phyloP scores from a whole-genome alignment of 306 rosid species.

The Ormosia emarginata region DNA sequence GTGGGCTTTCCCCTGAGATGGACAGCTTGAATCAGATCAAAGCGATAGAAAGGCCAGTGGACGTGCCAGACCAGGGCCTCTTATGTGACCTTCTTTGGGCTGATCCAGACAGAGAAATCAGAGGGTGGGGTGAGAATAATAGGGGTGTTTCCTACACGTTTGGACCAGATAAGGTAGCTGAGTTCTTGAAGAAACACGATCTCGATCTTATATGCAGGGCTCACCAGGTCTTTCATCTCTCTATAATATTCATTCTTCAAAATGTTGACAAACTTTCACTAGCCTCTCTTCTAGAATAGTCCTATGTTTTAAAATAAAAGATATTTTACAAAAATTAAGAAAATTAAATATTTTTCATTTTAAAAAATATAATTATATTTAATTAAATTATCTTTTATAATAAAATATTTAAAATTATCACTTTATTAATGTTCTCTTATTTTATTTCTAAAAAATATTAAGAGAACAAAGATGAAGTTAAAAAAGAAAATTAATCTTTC shows the following conservation, averaged over 20 bases:
- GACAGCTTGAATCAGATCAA: slow-evolving; percentile 53
- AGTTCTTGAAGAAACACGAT: slow-evolving; percentile 77
- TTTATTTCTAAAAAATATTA: too few species aligned
- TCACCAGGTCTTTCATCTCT: slow-evolving; percentile 52
- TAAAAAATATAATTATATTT: too few species aligned
- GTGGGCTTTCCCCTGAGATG: slow-evolving; percentile 85
- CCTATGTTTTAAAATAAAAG: too few species aligned
- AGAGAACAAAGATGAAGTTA: too few species aligned
- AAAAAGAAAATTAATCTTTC: too few species aligned
- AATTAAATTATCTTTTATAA: too few species aligned
- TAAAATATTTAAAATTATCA: too few species aligned
- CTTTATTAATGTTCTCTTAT: too few species aligned
- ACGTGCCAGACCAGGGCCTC: slow-evolving; percentile 90
- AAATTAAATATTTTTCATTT: too few species aligned
- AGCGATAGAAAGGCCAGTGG: slow-evolving; percentile 70
- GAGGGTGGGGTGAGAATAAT: slow-evolving; percentile 93
- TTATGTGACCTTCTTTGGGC: slow-evolving; percentile 91
- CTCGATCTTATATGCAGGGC: slow-evolving; percentile 88
- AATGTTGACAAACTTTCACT: too few species aligned
- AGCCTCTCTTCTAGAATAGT: too few species aligned
- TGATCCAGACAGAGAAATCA: slow-evolving; percentile 67
- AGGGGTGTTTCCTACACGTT: slow-evolving; percentile 91
- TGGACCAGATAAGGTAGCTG: slow-evolving; percentile 71
- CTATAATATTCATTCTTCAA: neutral
- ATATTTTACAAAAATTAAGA: too few species aligned